Percentiles rank a stretch among this genome's conserved stretches.
phyloP scores from a whole-genome alignment of 129 eudicot species.

The Flaveria robusta region DNA sequence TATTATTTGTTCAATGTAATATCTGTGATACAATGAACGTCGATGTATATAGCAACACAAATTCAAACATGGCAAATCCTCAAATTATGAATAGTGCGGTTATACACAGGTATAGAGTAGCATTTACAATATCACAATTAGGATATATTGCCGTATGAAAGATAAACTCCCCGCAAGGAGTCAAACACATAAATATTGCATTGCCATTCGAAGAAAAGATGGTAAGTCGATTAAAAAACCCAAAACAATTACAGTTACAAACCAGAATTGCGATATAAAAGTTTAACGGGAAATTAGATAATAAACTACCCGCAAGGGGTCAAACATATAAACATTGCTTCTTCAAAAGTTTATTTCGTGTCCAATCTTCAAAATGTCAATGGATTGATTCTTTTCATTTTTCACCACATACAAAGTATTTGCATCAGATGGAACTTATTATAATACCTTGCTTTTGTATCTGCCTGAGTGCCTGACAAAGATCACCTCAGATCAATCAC shows the following conservation, averaged over 20 bases:
- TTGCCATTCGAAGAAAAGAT: background rate
- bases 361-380: constrained; percentile 9
- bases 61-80: background rate
- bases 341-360: background rate
- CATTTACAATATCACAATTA: background rate
- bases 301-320: background rate
- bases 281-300: background rate
- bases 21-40: too few species aligned
- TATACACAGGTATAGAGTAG: background rate
- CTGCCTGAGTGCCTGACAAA: background rate
- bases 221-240: background rate
- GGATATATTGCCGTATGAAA: too few species aligned
- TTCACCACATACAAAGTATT: constrained; percentile 34
- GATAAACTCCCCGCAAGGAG: background rate
- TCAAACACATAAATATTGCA: constrained; percentile 2
- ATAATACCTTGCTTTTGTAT: constrained; percentile 8
- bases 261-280: constrained; percentile 6
- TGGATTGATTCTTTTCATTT: constrained; percentile 5
- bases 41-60: background rate
- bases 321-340: background rate
- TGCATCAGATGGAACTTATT: constrained; percentile 23
- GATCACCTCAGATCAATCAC: constrained; percentile 77
- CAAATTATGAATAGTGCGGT: background rate
- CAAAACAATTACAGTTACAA: background rate
- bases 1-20: too few species aligned